Base-by-base conservation (phyloP, 148 eudicot species). In the Arctostaphylos glauca region DNA sequence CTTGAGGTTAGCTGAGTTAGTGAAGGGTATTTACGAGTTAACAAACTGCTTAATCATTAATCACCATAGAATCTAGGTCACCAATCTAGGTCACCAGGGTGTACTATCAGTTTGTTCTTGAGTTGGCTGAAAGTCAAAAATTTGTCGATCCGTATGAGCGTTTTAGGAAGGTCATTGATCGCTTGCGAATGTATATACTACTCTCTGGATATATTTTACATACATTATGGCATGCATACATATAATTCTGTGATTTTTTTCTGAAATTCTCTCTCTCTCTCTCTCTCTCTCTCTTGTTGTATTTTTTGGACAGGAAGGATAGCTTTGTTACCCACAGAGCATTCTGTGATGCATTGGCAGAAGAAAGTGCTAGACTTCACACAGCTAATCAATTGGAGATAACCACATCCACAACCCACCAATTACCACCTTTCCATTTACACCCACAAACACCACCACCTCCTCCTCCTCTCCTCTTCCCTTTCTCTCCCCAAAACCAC, bases 241-340 rank as follows among this genome's bases (percentile, higher is more conserved):
- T 48, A 15, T 72, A 60, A 60, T n/a, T 60, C 2, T 60, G 71
- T 10, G 43, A 25, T 25, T 66, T 14, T 66, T 52, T 25, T 66
- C 71, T 25, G 4, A 25, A 25, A 13, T 66, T 64, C 15, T 25
- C 13, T 25, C 3, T 66, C 71, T 66, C 10, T 52, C 54, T 52
- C 54, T 64, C 15, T 25, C 13, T 25, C 3, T 66, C 71, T 66
- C 10, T 52, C 54, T 52, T 10, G 38, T 31, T 31, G 38, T 31
- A 1, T 52, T 52, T 52, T 52, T 13, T 13, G 12, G 12, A 41
- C 88, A 93, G 97, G 93, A 93, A 89, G 84, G 97, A 93, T 84
- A 93, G 97, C 86, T 92, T 93, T 85, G 83, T 93, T 62, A 93
- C 97, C 4, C 97, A 93, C 84, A 87, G 94, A 88, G 97, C 97